Evolutionary conservation across 2,329 filamentous ascomycete genomes (phyloP).

Genomic region (Hypoxylon sp.): DNA sequence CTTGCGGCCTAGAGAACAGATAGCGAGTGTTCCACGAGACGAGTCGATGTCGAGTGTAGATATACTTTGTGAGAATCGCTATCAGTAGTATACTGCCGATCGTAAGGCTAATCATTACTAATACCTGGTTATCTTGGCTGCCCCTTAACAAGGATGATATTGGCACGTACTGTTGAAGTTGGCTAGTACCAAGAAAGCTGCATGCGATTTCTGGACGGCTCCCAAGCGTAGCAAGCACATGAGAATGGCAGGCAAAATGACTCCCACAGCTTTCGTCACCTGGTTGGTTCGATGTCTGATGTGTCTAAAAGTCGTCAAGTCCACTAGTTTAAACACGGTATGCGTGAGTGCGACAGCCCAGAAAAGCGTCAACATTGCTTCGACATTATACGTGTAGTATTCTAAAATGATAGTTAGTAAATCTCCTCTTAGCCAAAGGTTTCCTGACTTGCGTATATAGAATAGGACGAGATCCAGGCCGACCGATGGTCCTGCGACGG

Average conservation of each 20-base stretch:
- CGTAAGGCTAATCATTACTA: constrained; percentile 55
- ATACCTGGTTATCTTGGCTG: constrained; percentile 6
- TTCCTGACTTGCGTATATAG: constrained; percentile 60
- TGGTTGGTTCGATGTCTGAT: constrained; percentile 47
- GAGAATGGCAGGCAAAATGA: constrained; percentile 55
- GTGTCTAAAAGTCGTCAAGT: constrained; percentile 47
- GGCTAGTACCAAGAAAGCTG: constrained; percentile 54
- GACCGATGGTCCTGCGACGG: constrained; percentile 58
- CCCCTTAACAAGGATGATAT: neutral
- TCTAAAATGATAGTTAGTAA: constrained; percentile 53
- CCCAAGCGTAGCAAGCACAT: constrained; percentile 52
- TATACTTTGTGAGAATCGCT: constrained; percentile 57
- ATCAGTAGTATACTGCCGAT: constrained; percentile 53
- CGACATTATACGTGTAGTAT: constrained; percentile 65
- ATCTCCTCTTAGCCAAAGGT: fast-evolving
- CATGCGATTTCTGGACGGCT: constrained; percentile 47
- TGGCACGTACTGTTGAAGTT: constrained; percentile 56
- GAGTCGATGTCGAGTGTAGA: constrained; percentile 54
- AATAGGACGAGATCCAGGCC: constrained; percentile 60
- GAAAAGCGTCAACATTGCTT: constrained; percentile 60
- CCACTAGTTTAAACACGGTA: constrained; percentile 52
- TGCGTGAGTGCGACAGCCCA: constrained; percentile 59
- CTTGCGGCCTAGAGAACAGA: constrained; percentile 46
- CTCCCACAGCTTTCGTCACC: constrained; percentile 53
- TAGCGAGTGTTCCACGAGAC: constrained; percentile 49